Evolutionary conservation across 2,329 filamentous ascomycete genomes (phyloP).

Genomic region (Aspergillus udagawae): DNA sequence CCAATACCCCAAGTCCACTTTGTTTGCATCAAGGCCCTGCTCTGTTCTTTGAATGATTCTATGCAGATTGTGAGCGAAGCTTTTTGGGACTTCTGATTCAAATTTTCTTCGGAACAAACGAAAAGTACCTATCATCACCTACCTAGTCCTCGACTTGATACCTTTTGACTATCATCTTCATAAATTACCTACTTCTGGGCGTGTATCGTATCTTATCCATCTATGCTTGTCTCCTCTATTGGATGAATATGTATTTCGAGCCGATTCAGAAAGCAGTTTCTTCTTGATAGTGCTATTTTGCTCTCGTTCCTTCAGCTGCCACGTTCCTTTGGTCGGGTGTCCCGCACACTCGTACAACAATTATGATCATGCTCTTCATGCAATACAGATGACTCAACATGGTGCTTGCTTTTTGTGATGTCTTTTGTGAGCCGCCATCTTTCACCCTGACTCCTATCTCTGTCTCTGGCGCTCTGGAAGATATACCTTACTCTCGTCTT

Average conservation of each 20-base stretch:
- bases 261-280: slow-evolving; percentile 4
- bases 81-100: slow-evolving; percentile 29
- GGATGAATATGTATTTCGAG: slow-evolving; percentile 11
- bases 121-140: slow-evolving; percentile 31
- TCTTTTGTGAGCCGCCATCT: slow-evolving; percentile 6
- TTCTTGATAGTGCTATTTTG: slow-evolving; percentile 20
- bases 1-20: slow-evolving; percentile 42
- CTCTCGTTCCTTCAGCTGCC: slow-evolving; percentile 9
- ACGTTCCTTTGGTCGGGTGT: slow-evolving; percentile 5
- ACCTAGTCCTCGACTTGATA: slow-evolving; percentile 17
- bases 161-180: slow-evolving; percentile 16
- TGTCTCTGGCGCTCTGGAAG: slow-evolving; percentile 20
- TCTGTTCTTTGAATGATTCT: slow-evolving; percentile 28
- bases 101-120: slow-evolving; percentile 31
- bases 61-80: slow-evolving; percentile 22
- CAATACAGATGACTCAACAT: not conserved
- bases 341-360: not conserved
- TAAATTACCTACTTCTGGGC: slow-evolving; percentile 16
- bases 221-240: slow-evolving; percentile 13
- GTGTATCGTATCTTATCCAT: slow-evolving; percentile 24
- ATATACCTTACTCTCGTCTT: slow-evolving; percentile 25
- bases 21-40: slow-evolving; percentile 30
- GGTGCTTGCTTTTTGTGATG: slow-evolving; percentile 3
- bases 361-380: not conserved
- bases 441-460: slow-evolving; percentile 3